Conservation (phyloP, 1,284 basidiomycete species). For the Cryptococcus jaspeensis region DNA sequence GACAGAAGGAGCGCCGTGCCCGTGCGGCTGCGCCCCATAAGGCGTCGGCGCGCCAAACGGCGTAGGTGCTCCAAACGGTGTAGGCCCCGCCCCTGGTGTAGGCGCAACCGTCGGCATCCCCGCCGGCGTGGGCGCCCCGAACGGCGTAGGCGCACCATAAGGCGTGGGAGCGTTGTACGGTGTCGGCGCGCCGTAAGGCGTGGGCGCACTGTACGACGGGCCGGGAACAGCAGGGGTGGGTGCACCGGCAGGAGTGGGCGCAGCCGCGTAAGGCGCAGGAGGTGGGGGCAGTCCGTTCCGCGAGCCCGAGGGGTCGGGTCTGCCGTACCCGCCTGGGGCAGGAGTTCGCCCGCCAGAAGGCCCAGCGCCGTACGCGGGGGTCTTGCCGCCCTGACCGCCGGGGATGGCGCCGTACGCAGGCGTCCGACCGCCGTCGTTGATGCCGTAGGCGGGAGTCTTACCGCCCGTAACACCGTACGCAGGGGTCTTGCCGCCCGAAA, state of each 20-base stretch:
- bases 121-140: slow-evolving; percentile 55
- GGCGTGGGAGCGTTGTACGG: slow-evolving; percentile 55
- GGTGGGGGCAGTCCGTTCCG: slow-evolving; percentile 60
- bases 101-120: slow-evolving; percentile 45
- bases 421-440: slow-evolving; percentile 42
- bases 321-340: slow-evolving; percentile 28
- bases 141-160: slow-evolving; percentile 51
- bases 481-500: slow-evolving; percentile 47
- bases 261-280: slow-evolving; percentile 55
- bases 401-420: slow-evolving; percentile 41
- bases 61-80: slow-evolving; percentile 50
- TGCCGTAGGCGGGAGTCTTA: slow-evolving; percentile 33
- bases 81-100: slow-evolving; percentile 46
- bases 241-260: slow-evolving; percentile 37
- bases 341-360: slow-evolving; percentile 40
- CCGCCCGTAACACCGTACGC: slow-evolving; percentile 28
- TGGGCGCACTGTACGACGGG: slow-evolving; percentile 52
- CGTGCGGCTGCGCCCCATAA: slow-evolving; percentile 29
- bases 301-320: slow-evolving; percentile 56
- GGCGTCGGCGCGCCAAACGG: slow-evolving; percentile 55
- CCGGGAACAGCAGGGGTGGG: slow-evolving; percentile 43
- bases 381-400: slow-evolving; percentile 47
- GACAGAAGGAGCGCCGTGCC: slow-evolving; percentile 3
- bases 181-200: slow-evolving; percentile 55
- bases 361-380: slow-evolving; percentile 57